Percentiles rank a stretch among this genome's conserved stretches.
phyloP scores from a whole-genome alignment of 768 basidiomycete genomes.

The Crassisporium funariophilum region DNA sequence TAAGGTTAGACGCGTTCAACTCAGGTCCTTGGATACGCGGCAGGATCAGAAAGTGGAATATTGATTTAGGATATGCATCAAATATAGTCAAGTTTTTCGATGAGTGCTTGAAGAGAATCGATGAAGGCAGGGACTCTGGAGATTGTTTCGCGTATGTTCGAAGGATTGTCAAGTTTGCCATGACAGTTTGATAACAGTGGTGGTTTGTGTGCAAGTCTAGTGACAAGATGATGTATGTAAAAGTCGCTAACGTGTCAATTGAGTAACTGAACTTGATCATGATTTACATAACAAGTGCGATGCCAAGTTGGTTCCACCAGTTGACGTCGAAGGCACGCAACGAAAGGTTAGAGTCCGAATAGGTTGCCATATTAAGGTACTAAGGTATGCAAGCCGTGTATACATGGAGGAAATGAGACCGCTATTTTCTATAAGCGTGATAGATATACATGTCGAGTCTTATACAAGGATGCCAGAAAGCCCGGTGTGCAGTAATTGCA shows the following conservation, averaged over 20 bases:
- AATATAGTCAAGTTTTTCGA: constrained; percentile 63
- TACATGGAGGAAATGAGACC: no score
- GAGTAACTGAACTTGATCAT: not conserved
- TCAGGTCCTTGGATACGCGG: constrained; percentile 50
- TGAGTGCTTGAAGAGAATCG: constrained; percentile 60
- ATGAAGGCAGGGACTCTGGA: constrained; percentile 56
- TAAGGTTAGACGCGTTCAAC: constrained; percentile 39
- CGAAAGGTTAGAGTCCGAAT: no score
- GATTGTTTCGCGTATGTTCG: constrained; percentile 60
- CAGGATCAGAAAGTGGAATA: constrained; percentile 87
- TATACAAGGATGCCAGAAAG: not conserved
- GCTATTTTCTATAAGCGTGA: not conserved
- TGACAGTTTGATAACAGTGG: constrained; percentile 14
- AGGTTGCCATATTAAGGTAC: no score
- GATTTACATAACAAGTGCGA: not conserved
- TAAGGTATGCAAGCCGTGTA: no score
- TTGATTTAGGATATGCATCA: constrained; percentile 80
- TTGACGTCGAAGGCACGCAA: no score
- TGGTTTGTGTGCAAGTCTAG: not conserved
- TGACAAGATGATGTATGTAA: not conserved
- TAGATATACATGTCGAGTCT: not conserved
- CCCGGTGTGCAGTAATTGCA: not conserved
- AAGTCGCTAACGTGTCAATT: not conserved
- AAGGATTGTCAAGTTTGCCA: constrained; percentile 56
- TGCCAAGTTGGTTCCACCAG: no score